phyloP scores from a whole-genome alignment of 2,329 filamentous ascomycete species.

The Phialophora tarda region DNA sequence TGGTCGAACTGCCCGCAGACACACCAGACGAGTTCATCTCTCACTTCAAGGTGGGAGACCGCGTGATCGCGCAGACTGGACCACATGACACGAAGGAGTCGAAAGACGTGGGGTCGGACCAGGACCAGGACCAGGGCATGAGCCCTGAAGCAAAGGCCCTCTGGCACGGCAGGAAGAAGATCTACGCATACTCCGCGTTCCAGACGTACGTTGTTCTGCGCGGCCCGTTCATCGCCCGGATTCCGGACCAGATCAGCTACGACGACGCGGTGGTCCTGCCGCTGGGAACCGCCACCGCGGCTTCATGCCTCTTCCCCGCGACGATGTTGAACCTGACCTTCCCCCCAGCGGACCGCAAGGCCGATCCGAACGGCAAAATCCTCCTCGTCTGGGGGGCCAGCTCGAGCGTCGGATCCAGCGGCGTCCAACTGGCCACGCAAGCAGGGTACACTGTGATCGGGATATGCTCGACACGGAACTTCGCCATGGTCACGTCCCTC shows the following conservation, averaged over 20 bases:
- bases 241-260: conserved; percentile 45
- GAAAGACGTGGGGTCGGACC: no score
- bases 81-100: neutral
- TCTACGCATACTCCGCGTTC: conserved; percentile 46
- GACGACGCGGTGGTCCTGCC: conserved; percentile 47
- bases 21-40: conserved; percentile 39
- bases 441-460: conserved; percentile 48
- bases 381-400: conserved; percentile 52
- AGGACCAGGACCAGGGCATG: neutral
- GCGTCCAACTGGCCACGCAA: conserved; percentile 49
- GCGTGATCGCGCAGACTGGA: conserved; percentile 48
- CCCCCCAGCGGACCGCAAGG: conserved; percentile 26
- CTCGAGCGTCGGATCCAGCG: conserved; percentile 50
- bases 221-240: conserved; percentile 35
- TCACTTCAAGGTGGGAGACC: conserved; percentile 53
- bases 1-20: conserved; percentile 47
- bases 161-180: conserved; percentile 30
- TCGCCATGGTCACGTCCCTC: conserved; percentile 41
- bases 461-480: conserved; percentile 44
- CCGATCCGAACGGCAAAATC: conserved; percentile 15
- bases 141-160: neutral
- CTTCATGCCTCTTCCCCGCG: conserved; percentile 43
- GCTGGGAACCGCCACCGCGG: conserved; percentile 44
- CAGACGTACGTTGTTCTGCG: conserved; percentile 41
- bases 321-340: conserved; percentile 38